Evolutionary conservation across 352 stramenopile species (phyloP).

Genomic region (Phytophthora cryptogea): DNA sequence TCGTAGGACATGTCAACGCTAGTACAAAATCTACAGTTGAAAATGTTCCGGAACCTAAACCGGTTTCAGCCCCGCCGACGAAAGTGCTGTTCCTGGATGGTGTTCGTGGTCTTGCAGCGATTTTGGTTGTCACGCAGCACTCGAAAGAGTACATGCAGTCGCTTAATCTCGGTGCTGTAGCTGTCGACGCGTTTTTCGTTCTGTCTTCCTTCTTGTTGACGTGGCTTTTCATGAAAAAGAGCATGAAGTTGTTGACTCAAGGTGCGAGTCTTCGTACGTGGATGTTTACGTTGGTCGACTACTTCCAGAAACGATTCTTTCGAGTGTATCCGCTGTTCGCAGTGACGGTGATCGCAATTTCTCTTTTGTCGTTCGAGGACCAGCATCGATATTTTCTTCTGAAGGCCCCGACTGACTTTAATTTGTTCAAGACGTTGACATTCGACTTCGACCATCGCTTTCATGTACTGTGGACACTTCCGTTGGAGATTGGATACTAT

Average conservation of each 20-base stretch:
- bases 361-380: conserved; percentile 31
- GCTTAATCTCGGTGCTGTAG: conserved; percentile 33
- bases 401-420: conserved; percentile 32
- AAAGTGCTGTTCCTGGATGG: conserved; percentile 44
- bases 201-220: conserved; percentile 53
- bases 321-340: conserved; percentile 62
- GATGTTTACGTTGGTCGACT: conserved; percentile 37
- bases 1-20: conserved; percentile 5
- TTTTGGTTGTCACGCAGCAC: conserved; percentile 37
- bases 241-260: conserved; percentile 32
- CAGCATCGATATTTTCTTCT: conserved; percentile 39
- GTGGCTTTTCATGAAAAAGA: conserved; percentile 47
- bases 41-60: conserved; percentile 10
- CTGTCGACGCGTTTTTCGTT: conserved; percentile 53
- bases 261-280: conserved; percentile 20
- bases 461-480: conserved; percentile 60
- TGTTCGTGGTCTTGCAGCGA: conserved; percentile 44
- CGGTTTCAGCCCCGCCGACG: conserved; percentile 8
- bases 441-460: conserved; percentile 44
- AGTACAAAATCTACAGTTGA: conserved; percentile 14
- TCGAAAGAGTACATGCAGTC: conserved; percentile 35
- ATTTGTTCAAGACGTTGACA: conserved; percentile 43
- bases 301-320: conserved; percentile 58
- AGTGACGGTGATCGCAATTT: conserved; percentile 33
- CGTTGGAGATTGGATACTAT: conserved; percentile 54